phyloP scores from a whole-genome alignment of 768 basidiomycete genomes.

The Boletus pseudo-olivaceus region DNA sequence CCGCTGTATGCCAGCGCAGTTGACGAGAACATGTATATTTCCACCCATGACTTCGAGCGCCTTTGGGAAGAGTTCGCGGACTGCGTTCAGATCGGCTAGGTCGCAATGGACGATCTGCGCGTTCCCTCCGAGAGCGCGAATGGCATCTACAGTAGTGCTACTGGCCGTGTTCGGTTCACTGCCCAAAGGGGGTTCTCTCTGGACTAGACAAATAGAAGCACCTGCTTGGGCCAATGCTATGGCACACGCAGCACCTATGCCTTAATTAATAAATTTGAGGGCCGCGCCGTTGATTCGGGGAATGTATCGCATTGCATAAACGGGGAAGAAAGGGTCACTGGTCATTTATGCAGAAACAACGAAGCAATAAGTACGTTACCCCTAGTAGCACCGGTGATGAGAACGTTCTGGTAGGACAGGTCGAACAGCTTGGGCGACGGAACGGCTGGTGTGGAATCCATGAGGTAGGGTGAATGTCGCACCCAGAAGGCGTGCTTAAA shows the following conservation, averaged over 20 bases:
- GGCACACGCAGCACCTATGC: conserved; percentile 54
- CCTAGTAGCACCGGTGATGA: conserved; percentile 79
- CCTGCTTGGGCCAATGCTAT: conserved; percentile 54
- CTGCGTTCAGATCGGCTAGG: conserved; percentile 46
- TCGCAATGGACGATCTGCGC: conserved; percentile 54
- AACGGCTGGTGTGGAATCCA: conserved; percentile 52
- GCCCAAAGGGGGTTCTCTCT: conserved; percentile 40
- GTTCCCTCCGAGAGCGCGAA: conserved; percentile 34
- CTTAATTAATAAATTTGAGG: conserved; percentile 29
- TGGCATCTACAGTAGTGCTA: conserved; percentile 31
- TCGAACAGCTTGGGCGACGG: conserved; percentile 60
- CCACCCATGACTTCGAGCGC: conserved; percentile 50
- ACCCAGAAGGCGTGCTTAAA: conserved; percentile 20
- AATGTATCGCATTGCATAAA: conserved; percentile 12
- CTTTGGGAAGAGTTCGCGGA: conserved; percentile 45
- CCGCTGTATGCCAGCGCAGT: conserved; percentile 64
- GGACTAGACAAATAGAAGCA: conserved; percentile 46
- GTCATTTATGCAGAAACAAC: conserved; percentile 14
- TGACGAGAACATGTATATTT: conserved; percentile 61
- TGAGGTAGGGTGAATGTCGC: conserved; percentile 21
- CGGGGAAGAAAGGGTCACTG: conserved; percentile 5
- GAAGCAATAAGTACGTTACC: conserved; percentile 43
- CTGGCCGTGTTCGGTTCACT: conserved; percentile 30
- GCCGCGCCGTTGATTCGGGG: conserved; percentile 2
- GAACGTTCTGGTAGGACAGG: conserved; percentile 61